Conservation (phyloP, 2,329 filamentous ascomycete genomes). For the Leptographium procerum region DNA sequence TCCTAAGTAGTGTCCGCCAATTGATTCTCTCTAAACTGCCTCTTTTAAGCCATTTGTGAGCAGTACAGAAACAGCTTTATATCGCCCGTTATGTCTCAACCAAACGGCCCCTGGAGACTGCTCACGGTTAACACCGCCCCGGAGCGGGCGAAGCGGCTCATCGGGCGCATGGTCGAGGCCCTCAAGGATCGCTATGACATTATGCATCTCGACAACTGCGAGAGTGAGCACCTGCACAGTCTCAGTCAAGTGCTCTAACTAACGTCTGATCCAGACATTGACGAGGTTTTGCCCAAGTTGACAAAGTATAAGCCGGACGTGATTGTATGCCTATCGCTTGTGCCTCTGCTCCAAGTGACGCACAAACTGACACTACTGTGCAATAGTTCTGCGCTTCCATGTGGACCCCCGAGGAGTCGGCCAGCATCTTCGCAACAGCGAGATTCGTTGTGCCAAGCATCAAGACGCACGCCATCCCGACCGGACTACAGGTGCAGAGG, state of each 20-base stretch:
- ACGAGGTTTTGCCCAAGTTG: slow-evolving; percentile 34
- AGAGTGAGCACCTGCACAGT: no score
- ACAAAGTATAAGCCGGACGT: slow-evolving; percentile 17
- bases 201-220: slow-evolving; percentile 48
- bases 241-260: no score
- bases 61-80: no score
- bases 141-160: slow-evolving; percentile 49
- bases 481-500: slow-evolving; percentile 39
- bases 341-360: background rate
- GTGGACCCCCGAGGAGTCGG: slow-evolving; percentile 35
- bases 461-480: slow-evolving; percentile 40
- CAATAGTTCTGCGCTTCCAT: slow-evolving; percentile 47
- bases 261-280: slow-evolving; percentile 30
- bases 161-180: slow-evolving; percentile 48
- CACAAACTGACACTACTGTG: background rate
- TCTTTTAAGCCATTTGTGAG: no score
- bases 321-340: slow-evolving; percentile 12
- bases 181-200: slow-evolving; percentile 55
- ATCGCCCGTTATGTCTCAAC: background rate
- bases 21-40: no score
- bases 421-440: slow-evolving; percentile 31
- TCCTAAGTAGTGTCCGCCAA: no score
- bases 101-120: slow-evolving; percentile 21
- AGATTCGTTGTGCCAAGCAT: slow-evolving; percentile 31
- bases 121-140: slow-evolving; percentile 60